A percentile compares a stretch with the other conserved stretches of the same genome.
Conservation (phyloP, 352 stramenopile genomes). For the Phytophthora fragariaefolia region DNA sequence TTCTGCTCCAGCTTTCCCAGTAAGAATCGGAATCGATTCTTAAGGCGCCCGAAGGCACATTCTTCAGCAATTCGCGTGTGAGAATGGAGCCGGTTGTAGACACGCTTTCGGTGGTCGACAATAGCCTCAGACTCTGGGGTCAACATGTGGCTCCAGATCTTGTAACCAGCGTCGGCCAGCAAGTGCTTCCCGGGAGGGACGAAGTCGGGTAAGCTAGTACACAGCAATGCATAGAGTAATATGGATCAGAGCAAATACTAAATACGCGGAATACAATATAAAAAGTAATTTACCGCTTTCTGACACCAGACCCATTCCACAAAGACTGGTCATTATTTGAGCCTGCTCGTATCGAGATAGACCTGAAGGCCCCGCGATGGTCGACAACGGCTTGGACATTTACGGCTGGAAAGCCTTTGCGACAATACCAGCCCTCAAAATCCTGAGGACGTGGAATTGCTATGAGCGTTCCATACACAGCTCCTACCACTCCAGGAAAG, state of each 20-base stretch:
- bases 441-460: conserved; percentile 8
- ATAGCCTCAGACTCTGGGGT: conserved; percentile 10
- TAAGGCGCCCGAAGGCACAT: conserved; percentile 19
- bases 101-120: not conserved
- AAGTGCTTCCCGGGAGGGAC: conserved; percentile 4
- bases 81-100: conserved; percentile 20
- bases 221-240: not conserved
- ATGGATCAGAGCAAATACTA: not conserved
- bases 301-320: conserved; percentile 3
- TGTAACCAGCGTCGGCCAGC: conserved; percentile 15
- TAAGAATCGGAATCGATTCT: conserved; percentile 22
- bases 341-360: not conserved
- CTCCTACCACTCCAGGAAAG: conserved; percentile 20
- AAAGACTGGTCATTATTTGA: conserved; percentile 12
- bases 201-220: not conserved
- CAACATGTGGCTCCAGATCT: conserved; percentile 18
- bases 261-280: not conserved
- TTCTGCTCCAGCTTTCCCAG: conserved; percentile 7
- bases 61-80: conserved; percentile 24
- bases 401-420: conserved; percentile 4
- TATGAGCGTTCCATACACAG: conserved; percentile 15
- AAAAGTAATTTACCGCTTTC: conserved; percentile 1
- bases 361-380: not conserved
- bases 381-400: conserved; percentile 8
- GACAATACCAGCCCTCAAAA: conserved; percentile 13